These are phyloP conservation scores for Ajuga chamaepitys DNA, from an alignment of 257 asterid species.

Conservation along the genomic window DNA sequence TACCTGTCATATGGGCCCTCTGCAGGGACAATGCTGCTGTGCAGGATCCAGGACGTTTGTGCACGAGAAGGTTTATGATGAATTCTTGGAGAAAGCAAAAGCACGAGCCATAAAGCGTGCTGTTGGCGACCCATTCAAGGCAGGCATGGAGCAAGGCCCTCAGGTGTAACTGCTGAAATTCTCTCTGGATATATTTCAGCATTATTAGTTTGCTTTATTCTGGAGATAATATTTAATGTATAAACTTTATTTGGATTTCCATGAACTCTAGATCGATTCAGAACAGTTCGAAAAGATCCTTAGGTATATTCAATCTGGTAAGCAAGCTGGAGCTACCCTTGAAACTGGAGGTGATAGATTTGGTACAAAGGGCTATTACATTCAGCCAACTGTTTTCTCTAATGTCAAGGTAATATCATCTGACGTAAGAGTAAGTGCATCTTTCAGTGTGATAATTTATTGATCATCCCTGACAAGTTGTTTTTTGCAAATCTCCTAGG, in stretches of 20 bases:
- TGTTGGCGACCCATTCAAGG: constrained; percentile 95
- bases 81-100: constrained; percentile 74
- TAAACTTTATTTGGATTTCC: constrained; percentile 2
- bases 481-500: constrained; percentile 34
- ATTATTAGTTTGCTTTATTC: neutral
- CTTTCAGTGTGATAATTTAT: neutral
- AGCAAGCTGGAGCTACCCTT: constrained; percentile 76
- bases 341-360: constrained; percentile 74
- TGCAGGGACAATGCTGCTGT: constrained; percentile 97
- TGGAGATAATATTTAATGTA: neutral
- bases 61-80: constrained; percentile 83
- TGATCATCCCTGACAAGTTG: neutral
- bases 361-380: constrained; percentile 64
- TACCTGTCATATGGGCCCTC: neutral
- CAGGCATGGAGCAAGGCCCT: constrained; percentile 89
- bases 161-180: constrained; percentile 43
- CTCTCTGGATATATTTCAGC: neutral
- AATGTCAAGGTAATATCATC: constrained; percentile 52
- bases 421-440: neutral
- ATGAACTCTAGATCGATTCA: constrained; percentile 48
- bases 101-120: constrained; percentile 61
- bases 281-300: constrained; percentile 74
- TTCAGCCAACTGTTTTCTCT: constrained; percentile 92
- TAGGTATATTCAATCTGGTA: constrained; percentile 52
- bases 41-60: constrained; percentile 90